Percentiles rank a stretch among this genome's conserved stretches.
phyloP scores from a whole-genome alignment of 129 eudicot genomes.

The Kitagawia praeruptora region DNA sequence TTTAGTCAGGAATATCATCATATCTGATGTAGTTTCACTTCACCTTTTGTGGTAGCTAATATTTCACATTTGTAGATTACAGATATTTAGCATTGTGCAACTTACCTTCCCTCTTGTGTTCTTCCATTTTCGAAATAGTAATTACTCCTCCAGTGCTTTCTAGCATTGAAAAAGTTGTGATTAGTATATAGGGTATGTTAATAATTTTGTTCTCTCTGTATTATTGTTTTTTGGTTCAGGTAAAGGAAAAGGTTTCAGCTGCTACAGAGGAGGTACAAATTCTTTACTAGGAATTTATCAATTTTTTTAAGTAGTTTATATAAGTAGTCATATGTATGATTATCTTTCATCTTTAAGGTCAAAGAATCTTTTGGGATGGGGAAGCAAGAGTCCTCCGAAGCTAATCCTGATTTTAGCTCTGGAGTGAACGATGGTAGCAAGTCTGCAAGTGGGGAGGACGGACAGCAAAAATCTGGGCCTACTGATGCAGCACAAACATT shows the following conservation, averaged over 20 bases:
- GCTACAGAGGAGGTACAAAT: conserved; percentile 72
- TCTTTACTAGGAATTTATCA: not conserved
- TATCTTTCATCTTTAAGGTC: conserved; percentile 34
- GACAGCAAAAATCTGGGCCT: conserved; percentile 47
- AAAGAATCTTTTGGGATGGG: conserved; percentile 65
- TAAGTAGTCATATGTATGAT: conserved; percentile 8
- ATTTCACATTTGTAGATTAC: not conserved
- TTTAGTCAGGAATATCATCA: not conserved
- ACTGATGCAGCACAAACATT: conserved; percentile 44
- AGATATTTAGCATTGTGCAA: not conserved
- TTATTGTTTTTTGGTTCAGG: conserved; percentile 29
- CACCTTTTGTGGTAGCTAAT: not conserved
- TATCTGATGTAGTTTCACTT: not conserved
- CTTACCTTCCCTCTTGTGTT: not conserved
- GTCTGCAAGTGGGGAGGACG: conserved; percentile 38
- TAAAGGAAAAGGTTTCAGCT: conserved; percentile 73
- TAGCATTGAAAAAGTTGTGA: not conserved
- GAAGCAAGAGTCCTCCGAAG: conserved; percentile 46
- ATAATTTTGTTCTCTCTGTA: not conserved
- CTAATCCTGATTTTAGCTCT: conserved; percentile 30
- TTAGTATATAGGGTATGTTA: not conserved
- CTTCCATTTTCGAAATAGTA: not conserved
- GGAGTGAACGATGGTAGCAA: conserved; percentile 29
- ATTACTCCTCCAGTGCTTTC: not conserved
- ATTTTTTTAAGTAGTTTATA: not conserved